phyloP scores from a whole-genome alignment of 1,139 yeast genomes.

The Pichia sp. region DNA sequence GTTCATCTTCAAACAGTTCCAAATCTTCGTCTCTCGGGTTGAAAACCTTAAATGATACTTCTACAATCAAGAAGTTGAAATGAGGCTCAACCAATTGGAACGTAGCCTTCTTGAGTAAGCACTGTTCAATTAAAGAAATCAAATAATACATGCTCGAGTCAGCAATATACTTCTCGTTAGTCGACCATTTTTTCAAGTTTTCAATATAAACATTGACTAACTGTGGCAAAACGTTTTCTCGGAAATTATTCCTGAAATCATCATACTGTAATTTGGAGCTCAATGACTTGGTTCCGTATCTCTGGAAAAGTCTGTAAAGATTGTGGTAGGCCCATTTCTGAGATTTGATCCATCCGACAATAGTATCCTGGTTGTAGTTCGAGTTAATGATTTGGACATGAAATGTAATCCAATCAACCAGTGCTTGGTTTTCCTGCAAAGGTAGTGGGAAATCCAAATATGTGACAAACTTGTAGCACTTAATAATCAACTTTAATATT shows the following conservation, averaged over 20 bases:
- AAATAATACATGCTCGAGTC: slow-evolving; percentile 63
- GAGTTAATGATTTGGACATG: slow-evolving; percentile 67
- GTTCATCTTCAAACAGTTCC: slow-evolving; percentile 82
- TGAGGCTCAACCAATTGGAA: slow-evolving; percentile 75
- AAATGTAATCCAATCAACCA: slow-evolving; percentile 73
- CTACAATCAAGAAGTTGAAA: slow-evolving; percentile 59
- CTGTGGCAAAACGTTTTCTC: slow-evolving; percentile 65
- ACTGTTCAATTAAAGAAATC: slow-evolving; percentile 66
- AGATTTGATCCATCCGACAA: slow-evolving; percentile 66
- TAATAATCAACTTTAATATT: slow-evolving; percentile 70
- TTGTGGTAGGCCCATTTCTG: slow-evolving; percentile 92
- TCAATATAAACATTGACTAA: slow-evolving; percentile 59
- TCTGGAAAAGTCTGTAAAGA: slow-evolving; percentile 64
- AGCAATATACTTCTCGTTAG: slow-evolving; percentile 63
- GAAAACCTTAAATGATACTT: slow-evolving; percentile 74
- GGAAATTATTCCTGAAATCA: slow-evolving; percentile 47
- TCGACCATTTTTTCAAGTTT: slow-evolving; percentile 73
- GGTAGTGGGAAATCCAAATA: slow-evolving; percentile 72
- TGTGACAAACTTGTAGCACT: slow-evolving; percentile 77
- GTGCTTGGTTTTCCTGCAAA: slow-evolving; percentile 55
- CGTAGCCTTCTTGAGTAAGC: slow-evolving; percentile 61
- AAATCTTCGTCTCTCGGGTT: slow-evolving; percentile 67
- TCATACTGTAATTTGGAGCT: slow-evolving; percentile 50
- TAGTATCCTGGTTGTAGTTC: slow-evolving; percentile 50
- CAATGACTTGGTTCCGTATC: slow-evolving; percentile 59